Conservation (phyloP, 352 stramenopile species). For the Phytopythium litorale region DNA sequence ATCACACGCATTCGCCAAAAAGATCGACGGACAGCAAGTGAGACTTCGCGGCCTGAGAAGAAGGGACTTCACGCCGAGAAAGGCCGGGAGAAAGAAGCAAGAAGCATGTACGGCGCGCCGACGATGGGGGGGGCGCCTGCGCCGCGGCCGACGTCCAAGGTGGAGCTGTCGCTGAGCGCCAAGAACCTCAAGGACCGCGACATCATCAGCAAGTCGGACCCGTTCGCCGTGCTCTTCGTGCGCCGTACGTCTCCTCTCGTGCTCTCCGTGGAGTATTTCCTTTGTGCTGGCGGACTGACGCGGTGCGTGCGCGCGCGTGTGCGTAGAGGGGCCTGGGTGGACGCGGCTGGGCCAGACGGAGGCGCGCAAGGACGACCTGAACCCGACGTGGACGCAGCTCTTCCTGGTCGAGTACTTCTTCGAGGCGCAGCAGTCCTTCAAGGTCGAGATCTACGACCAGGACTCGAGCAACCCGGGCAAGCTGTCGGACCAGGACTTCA, state of each 20-base stretch:
- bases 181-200: slow-evolving; percentile 84
- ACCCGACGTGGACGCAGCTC: slow-evolving; percentile 74
- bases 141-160: slow-evolving; percentile 33
- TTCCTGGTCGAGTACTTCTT: slow-evolving; percentile 87
- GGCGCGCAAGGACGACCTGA: slow-evolving; percentile 64
- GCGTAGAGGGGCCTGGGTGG: slow-evolving; percentile 52
- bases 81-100: not conserved
- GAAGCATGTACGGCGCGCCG: slow-evolving; percentile 19
- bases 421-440: slow-evolving; percentile 77
- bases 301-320: not conserved
- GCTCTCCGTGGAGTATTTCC: not conserved
- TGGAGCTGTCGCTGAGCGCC: slow-evolving; percentile 84
- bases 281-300: not conserved
- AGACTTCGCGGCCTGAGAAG: not conserved
- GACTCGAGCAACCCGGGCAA: slow-evolving; percentile 59
- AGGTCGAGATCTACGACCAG: slow-evolving; percentile 86
- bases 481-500: slow-evolving; percentile 68
- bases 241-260: slow-evolving; percentile 19
- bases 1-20: not conserved
- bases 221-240: slow-evolving; percentile 69
- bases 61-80: not conserved
- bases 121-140: slow-evolving; percentile 9
- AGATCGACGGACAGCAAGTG: not conserved
- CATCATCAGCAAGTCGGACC: slow-evolving; percentile 84
- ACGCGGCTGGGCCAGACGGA: slow-evolving; percentile 74